These are phyloP conservation scores for Globisporangium echinulatum DNA, from an alignment of 352 stramenopile genomes.

Conservation along the genomic window DNA sequence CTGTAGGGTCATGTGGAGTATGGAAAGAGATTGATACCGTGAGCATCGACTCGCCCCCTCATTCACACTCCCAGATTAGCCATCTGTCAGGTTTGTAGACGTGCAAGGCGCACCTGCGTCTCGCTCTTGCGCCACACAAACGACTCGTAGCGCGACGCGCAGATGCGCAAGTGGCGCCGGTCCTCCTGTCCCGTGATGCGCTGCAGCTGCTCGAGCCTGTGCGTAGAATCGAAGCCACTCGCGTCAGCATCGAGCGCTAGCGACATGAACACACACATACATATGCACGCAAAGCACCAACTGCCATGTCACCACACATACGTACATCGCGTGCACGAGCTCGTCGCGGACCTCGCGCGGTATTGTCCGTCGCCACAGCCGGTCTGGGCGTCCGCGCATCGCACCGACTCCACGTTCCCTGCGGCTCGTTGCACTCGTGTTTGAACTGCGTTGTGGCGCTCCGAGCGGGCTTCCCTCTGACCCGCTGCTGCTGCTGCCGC, in stretches of 20 bases:
- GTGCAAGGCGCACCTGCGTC: slow-evolving; percentile 29
- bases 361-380: slow-evolving; percentile 17
- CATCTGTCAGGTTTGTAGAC: too few species aligned
- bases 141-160: slow-evolving; percentile 58
- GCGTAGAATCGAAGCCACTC: too few species aligned
- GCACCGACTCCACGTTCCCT: not conserved
- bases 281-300: too few species aligned
- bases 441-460: not conserved
- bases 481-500: slow-evolving; percentile 2
- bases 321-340: slow-evolving; percentile 25
- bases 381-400: not conserved
- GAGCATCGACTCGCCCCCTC: too few species aligned
- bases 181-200: slow-evolving; percentile 53
- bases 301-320: not conserved
- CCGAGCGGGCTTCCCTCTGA: slow-evolving; percentile 1
- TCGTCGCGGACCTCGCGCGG: slow-evolving; percentile 20
- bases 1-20: slow-evolving; percentile 3
- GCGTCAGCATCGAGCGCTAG: not conserved
- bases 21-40: too few species aligned
- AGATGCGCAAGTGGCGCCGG: slow-evolving; percentile 46
- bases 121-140: slow-evolving; percentile 66
- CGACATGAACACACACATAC: not conserved
- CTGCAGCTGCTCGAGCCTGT: slow-evolving; percentile 34
- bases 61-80: too few species aligned
- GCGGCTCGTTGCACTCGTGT: not conserved